A percentile compares a stretch with the other conserved stretches of the same genome.
These are phyloP conservation scores for Xylariaceae sp. DNA, from an alignment of 2,329 filamentous ascomycete species.

Conservation along the genomic window DNA sequence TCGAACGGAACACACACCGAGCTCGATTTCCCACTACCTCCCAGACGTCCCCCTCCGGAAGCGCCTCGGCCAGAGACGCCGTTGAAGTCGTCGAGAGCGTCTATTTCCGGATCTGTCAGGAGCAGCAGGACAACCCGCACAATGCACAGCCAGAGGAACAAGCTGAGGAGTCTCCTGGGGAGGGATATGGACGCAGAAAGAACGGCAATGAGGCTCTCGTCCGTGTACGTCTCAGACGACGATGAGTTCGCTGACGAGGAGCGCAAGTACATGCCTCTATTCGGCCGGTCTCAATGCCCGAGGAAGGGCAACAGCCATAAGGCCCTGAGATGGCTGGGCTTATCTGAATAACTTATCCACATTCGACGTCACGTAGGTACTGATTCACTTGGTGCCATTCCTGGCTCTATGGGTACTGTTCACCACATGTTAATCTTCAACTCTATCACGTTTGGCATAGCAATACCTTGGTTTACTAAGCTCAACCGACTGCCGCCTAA, in stretches of 20 bases:
- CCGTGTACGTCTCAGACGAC: slow-evolving; percentile 31
- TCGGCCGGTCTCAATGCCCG: slow-evolving; percentile 40
- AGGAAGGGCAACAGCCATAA: slow-evolving; percentile 51
- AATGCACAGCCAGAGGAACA: slow-evolving; percentile 36
- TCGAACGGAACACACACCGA: slow-evolving; percentile 24
- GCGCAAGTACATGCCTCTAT: slow-evolving; percentile 56
- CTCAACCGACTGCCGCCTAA: too few relatives aligned
- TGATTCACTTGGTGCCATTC: not conserved
- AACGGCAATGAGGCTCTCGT: not conserved
- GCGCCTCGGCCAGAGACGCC: slow-evolving; percentile 15
- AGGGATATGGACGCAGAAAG: slow-evolving; percentile 11
- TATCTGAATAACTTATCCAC: slow-evolving; percentile 29
- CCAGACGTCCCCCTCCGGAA: slow-evolving; percentile 7
- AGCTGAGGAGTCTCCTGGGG: slow-evolving; percentile 33
- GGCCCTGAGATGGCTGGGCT: slow-evolving; percentile 56
- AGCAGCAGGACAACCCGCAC: slow-evolving; percentile 34
- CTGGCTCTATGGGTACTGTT: not conserved
- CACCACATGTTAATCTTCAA: too few relatives aligned
- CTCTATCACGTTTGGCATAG: too few relatives aligned
- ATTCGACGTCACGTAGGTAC: not conserved
- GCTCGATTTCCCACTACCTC: slow-evolving; percentile 1
- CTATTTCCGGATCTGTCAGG: slow-evolving; percentile 39
- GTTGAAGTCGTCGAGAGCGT: slow-evolving; percentile 33
- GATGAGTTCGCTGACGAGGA: slow-evolving; percentile 52
- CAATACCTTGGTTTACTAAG: too few relatives aligned